Evolutionary conservation across 2,329 filamentous ascomycete species (phyloP).

Genomic region (Aspergillus latus): DNA sequence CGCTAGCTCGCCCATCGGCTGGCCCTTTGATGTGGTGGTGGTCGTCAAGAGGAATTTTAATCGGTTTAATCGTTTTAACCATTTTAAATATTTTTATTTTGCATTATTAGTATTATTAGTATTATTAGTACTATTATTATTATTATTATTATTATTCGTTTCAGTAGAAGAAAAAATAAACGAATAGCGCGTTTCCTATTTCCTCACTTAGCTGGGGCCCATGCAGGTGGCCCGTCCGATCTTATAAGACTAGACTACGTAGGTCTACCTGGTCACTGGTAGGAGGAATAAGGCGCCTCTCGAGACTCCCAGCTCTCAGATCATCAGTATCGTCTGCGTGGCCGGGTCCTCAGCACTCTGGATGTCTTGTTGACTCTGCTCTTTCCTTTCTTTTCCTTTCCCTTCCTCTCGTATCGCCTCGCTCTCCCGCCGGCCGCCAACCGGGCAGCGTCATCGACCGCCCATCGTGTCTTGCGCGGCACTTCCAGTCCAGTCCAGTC

Average conservation of each 20-base stretch:
- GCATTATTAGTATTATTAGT: too few species aligned
- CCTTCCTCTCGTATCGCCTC: background rate
- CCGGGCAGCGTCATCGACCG: background rate
- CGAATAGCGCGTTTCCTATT: background rate
- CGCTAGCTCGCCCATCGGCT: background rate
- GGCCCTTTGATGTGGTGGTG: too few species aligned
- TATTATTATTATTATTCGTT: too few species aligned
- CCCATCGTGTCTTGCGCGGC: background rate
- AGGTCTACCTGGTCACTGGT: background rate
- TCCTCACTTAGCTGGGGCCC: constrained; percentile 12
- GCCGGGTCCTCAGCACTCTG: too few species aligned
- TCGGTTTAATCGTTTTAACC: too few species aligned
- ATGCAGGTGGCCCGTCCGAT: constrained; percentile 11
- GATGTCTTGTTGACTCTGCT: background rate
- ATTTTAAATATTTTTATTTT: too few species aligned
- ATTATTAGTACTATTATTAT: too few species aligned
- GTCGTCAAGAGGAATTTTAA: too few species aligned
- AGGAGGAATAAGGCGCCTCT: background rate
- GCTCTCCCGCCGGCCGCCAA: background rate
- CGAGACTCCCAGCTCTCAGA: background rate
- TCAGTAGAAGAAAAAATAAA: constrained; percentile 4
- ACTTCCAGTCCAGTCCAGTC: background rate
- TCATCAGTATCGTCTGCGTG: background rate
- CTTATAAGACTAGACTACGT: background rate
- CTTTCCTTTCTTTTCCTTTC: background rate